Percentiles rank a stretch among this genome's conserved stretches.
phyloP scores from a whole-genome alignment of 1,139 yeast species.

The Candida neerlandica region DNA sequence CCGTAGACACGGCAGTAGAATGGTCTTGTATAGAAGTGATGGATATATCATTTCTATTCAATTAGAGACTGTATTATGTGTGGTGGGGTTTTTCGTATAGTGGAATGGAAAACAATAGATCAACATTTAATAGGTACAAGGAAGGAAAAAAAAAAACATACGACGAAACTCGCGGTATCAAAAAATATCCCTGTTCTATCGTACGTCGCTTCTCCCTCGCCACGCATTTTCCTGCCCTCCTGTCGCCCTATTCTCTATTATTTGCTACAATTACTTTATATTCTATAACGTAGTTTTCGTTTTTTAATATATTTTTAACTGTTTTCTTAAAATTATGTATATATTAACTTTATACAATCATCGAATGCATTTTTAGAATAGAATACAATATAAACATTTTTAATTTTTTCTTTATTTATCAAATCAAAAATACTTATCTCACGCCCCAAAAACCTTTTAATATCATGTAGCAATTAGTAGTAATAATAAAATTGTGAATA shows the following conservation, averaged over 20 bases:
- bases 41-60: neutral
- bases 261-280: too few species aligned
- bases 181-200: too few species aligned
- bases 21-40: neutral
- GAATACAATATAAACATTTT: slow-evolving; percentile 6
- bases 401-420: neutral
- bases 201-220: too few species aligned
- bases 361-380: slow-evolving; percentile 8
- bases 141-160: too few species aligned
- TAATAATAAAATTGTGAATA: neutral
- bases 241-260: too few species aligned
- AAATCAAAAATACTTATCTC: slow-evolving; percentile 1
- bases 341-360: slow-evolving; percentile 9
- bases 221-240: too few species aligned
- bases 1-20: neutral
- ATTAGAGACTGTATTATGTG: too few species aligned
- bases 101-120: too few species aligned
- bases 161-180: too few species aligned
- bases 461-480: slow-evolving; percentile 3
- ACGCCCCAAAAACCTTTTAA: neutral
- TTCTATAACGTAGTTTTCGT: neutral
- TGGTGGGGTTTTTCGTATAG: too few species aligned
- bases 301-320: neutral
- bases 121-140: too few species aligned
- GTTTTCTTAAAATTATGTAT: slow-evolving; percentile 8